These are phyloP conservation scores for Malus asiatica DNA, from an alignment of 306 rosid genomes.

Conservation along the genomic window DNA sequence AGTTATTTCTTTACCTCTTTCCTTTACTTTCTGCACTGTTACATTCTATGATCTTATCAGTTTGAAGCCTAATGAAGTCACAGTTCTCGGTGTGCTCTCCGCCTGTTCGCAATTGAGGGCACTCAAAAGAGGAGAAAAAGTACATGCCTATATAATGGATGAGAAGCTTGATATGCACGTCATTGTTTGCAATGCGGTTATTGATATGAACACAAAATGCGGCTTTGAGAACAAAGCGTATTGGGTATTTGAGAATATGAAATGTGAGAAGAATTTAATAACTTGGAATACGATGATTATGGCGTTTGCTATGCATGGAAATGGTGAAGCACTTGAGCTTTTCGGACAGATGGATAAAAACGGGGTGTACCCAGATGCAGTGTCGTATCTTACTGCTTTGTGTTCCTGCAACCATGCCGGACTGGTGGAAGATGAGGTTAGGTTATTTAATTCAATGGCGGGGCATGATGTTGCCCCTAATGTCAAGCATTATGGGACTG, in stretches of 20 bases:
- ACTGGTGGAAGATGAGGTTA: constrained; percentile 67
- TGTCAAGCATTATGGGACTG: constrained; percentile 74
- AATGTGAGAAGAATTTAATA: constrained; percentile 47
- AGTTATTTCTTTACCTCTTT: no score
- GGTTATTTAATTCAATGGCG: constrained; percentile 51
- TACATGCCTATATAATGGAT: constrained; percentile 42
- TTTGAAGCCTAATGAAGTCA: constrained; percentile 66
- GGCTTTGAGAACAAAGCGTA: constrained; percentile 66
- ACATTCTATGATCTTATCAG: no score
- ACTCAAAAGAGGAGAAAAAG: constrained; percentile 43
- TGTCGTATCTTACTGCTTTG: constrained; percentile 70
- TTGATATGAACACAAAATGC: constrained; percentile 83
- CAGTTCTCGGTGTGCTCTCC: constrained; percentile 62
- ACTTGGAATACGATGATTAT: constrained; percentile 88
- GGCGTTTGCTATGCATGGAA: constrained; percentile 77
- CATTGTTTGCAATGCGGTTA: constrained; percentile 74
- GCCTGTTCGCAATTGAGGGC: constrained; percentile 90
- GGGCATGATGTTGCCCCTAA: constrained; percentile 36
- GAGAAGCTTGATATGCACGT: constrained; percentile 48
- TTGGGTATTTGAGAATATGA: constrained; percentile 51
- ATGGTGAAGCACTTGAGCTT: constrained; percentile 61
- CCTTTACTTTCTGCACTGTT: no score
- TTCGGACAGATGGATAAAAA: constrained; percentile 40
- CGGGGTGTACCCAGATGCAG: constrained; percentile 44
- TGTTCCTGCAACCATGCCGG: constrained; percentile 90